phyloP scores from a whole-genome alignment of 1,284 basidiomycete species.

The Apiotrichum akiyoshidainum region DNA sequence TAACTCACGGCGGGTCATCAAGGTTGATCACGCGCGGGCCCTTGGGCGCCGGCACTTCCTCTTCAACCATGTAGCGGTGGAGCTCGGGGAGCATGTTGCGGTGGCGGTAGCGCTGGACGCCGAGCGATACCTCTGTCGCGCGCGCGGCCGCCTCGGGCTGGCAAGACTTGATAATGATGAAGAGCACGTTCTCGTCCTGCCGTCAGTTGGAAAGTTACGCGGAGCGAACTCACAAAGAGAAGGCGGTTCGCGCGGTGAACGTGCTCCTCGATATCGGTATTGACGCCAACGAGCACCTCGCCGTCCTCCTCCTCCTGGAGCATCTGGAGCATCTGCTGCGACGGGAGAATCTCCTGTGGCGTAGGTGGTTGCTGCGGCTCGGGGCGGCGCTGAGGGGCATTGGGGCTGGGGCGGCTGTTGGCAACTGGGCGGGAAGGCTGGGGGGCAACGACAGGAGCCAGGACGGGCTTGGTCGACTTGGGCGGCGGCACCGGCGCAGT shows the following conservation, averaged over 20 bases:
- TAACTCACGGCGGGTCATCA: slow-evolving; percentile 29
- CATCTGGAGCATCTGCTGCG: background rate
- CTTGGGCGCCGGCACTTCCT: slow-evolving; percentile 19
- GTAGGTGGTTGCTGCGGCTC: background rate
- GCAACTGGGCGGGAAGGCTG: background rate
- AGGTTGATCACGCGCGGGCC: slow-evolving; percentile 45
- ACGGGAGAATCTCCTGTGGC: background rate
- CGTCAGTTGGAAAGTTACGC: background rate
- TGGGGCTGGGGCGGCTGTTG: background rate
- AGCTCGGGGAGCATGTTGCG: slow-evolving; percentile 40
- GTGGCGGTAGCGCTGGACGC: slow-evolving; percentile 46
- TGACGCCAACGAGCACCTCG: slow-evolving; percentile 43
- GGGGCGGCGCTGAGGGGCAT: background rate
- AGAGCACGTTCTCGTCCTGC: slow-evolving; percentile 40
- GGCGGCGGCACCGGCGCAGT: no score
- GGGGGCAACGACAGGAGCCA: no score
- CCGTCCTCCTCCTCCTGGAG: slow-evolving; percentile 40
- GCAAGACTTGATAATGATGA: slow-evolving; percentile 42
- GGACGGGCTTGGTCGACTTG: no score
- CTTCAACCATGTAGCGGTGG: slow-evolving; percentile 48
- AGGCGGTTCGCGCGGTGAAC: slow-evolving; percentile 36
- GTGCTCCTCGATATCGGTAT: slow-evolving; percentile 35
- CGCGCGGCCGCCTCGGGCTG: slow-evolving; percentile 34
- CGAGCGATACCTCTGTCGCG: slow-evolving; percentile 44
- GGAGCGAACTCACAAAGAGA: slow-evolving; percentile 13